These are phyloP conservation scores for Colletotrichum sublineola DNA, from an alignment of 2,329 filamentous ascomycete species.

Conservation along the genomic window DNA sequence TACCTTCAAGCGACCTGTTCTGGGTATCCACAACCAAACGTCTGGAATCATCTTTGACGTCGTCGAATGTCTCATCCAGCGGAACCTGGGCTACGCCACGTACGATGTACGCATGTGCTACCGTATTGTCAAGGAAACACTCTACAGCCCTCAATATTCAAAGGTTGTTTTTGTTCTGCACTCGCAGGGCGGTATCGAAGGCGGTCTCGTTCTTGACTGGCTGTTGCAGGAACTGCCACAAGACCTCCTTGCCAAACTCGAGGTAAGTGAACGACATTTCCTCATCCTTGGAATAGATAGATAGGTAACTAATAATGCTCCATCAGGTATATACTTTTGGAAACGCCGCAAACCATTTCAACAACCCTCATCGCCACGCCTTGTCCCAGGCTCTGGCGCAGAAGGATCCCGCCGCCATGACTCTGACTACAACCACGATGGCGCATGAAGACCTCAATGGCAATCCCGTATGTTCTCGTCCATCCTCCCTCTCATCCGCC, in stretches of 20 bases:
- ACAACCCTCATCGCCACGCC: conserved; percentile 68
- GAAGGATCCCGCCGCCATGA: conserved; percentile 46
- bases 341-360: conserved; percentile 84
- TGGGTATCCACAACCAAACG: conserved; percentile 83
- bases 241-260: conserved; percentile 75
- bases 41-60: conserved; percentile 82
- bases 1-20: conserved; percentile 78
- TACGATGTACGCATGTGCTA: conserved; percentile 76
- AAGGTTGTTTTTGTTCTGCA: conserved; percentile 83
- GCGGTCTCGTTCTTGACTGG: conserved; percentile 81
- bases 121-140: conserved; percentile 70
- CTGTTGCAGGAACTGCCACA: conserved; percentile 79
- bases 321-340: conserved; percentile 78
- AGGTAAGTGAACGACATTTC: conserved; percentile 51
- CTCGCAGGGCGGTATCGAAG: conserved; percentile 83
- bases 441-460: conserved; percentile 4
- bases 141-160: conserved; percentile 72
- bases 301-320: neutral
- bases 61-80: conserved; percentile 82
- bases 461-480: conserved; percentile 28
- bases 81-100: conserved; percentile 80
- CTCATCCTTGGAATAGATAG: too few relatives aligned
- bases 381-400: conserved; percentile 59
- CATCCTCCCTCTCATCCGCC: conserved; percentile 1
- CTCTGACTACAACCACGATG: conserved; percentile 35